Percentiles rank a stretch among this genome's conserved stretches.
Evolutionary conservation across 306 rosid genomes (phyloP).

Genomic region (Acacia crassicarpa): DNA sequence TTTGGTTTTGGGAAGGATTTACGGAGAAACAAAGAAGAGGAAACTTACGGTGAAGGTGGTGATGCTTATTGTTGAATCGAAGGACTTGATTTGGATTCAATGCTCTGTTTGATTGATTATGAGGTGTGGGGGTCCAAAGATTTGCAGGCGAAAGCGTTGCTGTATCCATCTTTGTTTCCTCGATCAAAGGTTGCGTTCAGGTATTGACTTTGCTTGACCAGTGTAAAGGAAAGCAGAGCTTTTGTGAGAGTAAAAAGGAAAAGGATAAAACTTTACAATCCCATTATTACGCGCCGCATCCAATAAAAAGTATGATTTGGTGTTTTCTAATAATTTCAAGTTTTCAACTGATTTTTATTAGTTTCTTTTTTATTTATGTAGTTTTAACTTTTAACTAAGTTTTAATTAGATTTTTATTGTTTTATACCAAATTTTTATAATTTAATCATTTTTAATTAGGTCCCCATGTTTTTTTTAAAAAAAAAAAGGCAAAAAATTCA

Average conservation of each 20-base stretch:
- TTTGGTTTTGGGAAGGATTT: slow-evolving; percentile 34
- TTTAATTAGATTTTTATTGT: no score
- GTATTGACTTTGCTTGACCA: neutral
- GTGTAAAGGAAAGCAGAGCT: neutral
- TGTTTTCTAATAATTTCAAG: no score
- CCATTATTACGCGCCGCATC: no score
- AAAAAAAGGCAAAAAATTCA: no score
- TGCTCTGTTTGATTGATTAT: neutral
- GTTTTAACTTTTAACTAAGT: no score
- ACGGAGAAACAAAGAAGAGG: slow-evolving; percentile 41
- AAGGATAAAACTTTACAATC: neutral
- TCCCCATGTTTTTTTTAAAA: no score
- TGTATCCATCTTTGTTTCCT: slow-evolving; percentile 35
- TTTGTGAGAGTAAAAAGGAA: neutral
- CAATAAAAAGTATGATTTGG: no score
- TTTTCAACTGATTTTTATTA: no score
- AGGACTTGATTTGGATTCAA: slow-evolving; percentile 38
- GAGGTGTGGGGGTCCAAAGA: slow-evolving; percentile 28
- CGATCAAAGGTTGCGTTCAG: neutral
- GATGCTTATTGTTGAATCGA: slow-evolving; percentile 37
- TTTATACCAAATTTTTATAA: no score
- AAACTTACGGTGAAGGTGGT: slow-evolving; percentile 15
- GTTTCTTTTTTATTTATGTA: no score
- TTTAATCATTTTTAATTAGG: no score
- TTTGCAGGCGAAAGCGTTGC: slow-evolving; percentile 43